Percentiles rank a stretch among this genome's conserved stretches.
phyloP scores from a whole-genome alignment of 2,329 filamentous ascomycete species.

The Cercospora sojina region DNA sequence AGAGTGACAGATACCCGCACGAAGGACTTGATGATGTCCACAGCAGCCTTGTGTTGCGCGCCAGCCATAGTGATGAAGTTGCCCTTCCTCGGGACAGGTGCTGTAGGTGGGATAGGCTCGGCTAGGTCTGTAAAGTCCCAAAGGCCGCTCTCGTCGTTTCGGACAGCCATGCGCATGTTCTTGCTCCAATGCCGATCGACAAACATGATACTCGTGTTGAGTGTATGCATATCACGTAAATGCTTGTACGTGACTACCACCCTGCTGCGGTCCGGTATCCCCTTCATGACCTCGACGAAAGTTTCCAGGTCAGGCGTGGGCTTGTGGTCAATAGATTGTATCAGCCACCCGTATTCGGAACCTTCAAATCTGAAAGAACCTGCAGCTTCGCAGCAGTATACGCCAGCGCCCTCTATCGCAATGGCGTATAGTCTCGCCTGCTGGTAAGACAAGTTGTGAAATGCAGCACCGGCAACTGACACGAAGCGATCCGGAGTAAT shows the following conservation, averaged over 20 bases:
- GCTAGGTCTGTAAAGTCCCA: slow-evolving; percentile 93
- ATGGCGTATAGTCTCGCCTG: slow-evolving; percentile 95
- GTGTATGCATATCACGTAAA: slow-evolving; percentile 87
- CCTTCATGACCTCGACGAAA: slow-evolving; percentile 88
- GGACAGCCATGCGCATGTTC: slow-evolving; percentile 88
- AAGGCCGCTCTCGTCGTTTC: slow-evolving; percentile 84
- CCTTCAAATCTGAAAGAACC: slow-evolving; percentile 95
- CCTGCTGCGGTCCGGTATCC: slow-evolving; percentile 74
- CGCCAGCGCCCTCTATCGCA: slow-evolving; percentile 70
- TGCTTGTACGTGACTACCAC: slow-evolving; percentile 96
- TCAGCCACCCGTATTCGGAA: slow-evolving; percentile 86
- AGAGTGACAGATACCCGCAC: slow-evolving; percentile 90
- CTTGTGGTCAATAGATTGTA: slow-evolving; percentile 89
- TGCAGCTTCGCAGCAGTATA: slow-evolving; percentile 91
- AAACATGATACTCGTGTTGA: slow-evolving; percentile 88
- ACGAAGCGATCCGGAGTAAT: slow-evolving; percentile 97
- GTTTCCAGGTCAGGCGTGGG: slow-evolving; percentile 82
- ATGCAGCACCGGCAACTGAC: slow-evolving; percentile 87
- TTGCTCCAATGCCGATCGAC: slow-evolving; percentile 94
- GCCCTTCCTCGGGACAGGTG: slow-evolving; percentile 72
- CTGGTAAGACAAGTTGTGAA: slow-evolving; percentile 96
- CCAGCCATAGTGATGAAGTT: slow-evolving; percentile 91
- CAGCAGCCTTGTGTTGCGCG: slow-evolving; percentile 83
- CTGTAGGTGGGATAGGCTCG: slow-evolving; percentile 72
- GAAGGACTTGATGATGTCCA: slow-evolving; percentile 90